These are phyloP conservation scores for Pythium grandisporangium DNA, from an alignment of 352 stramenopile species.

Conservation along the genomic window DNA sequence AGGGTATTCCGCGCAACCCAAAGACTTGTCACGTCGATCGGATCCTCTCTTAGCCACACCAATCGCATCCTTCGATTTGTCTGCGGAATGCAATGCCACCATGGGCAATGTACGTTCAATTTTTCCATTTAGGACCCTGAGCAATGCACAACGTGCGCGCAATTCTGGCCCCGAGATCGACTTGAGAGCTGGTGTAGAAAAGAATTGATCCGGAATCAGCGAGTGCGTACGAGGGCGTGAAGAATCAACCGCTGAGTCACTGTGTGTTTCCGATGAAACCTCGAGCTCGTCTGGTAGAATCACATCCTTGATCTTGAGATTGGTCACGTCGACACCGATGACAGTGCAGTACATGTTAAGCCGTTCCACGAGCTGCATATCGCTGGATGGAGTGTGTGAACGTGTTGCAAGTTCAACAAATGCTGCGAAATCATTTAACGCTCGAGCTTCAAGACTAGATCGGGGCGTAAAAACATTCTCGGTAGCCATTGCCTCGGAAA, in stretches of 20 bases:
- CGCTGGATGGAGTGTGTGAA: constrained; percentile 45
- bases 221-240: constrained; percentile 24
- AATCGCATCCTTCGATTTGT: constrained; percentile 34
- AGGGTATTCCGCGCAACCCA: constrained; percentile 29
- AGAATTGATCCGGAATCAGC: constrained; percentile 62
- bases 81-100: constrained; percentile 61
- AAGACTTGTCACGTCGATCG: no score
- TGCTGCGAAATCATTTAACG: constrained; percentile 32
- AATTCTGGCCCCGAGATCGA: constrained; percentile 55
- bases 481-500: constrained; percentile 24
- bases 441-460: constrained; percentile 37
- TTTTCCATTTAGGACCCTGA: constrained; percentile 91
- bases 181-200: constrained; percentile 59
- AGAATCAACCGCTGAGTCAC: no score
- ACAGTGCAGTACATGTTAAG: constrained; percentile 76
- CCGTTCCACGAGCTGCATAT: constrained; percentile 82
- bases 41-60: constrained; percentile 25
- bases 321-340: constrained; percentile 75
- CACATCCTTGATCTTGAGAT: constrained; percentile 63
- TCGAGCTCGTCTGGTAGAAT: constrained; percentile 26
- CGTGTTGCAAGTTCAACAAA: constrained; percentile 59
- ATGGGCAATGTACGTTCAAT: constrained; percentile 76
- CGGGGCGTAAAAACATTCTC: constrained; percentile 26
- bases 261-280: no score
- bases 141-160: constrained; percentile 85